phyloP scores from a whole-genome alignment of 2,329 filamentous ascomycete genomes.

The Curvularia sp. region DNA sequence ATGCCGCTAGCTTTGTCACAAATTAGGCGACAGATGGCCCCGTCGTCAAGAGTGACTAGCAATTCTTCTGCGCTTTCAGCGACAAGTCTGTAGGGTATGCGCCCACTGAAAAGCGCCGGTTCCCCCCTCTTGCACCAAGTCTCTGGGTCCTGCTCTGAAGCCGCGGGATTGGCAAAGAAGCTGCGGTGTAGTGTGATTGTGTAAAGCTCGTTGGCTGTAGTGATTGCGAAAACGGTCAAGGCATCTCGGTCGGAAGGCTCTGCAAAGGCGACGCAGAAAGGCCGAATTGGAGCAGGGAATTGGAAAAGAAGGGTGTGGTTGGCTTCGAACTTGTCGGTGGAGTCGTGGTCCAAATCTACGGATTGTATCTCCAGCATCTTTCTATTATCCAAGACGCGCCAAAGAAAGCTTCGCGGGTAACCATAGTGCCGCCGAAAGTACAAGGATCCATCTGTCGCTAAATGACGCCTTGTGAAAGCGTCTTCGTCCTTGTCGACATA shows the following conservation, averaged over 20 bases:
- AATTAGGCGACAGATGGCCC: conserved; percentile 71
- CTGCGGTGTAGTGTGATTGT: conserved; percentile 83
- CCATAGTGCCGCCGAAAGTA: conserved; percentile 80
- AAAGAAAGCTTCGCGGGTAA: conserved; percentile 85
- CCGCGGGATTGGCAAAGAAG: conserved; percentile 74
- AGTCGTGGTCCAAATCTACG: conserved; percentile 76
- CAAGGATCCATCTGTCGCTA: conserved; percentile 78
- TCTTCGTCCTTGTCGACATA: conserved; percentile 68
- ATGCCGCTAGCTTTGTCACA: conserved; percentile 41
- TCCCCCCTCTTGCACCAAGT: conserved; percentile 78
- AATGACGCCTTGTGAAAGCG: conserved; percentile 72
- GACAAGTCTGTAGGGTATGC: conserved; percentile 79
- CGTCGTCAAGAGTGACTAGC: conserved; percentile 81
- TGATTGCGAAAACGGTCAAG: conserved; percentile 80
- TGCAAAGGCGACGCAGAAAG: conserved; percentile 80
- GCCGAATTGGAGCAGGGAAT: conserved; percentile 75
- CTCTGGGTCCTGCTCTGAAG: conserved; percentile 74
- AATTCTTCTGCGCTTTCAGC: conserved; percentile 76
- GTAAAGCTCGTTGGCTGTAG: conserved; percentile 79
- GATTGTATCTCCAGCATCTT: conserved; percentile 82
- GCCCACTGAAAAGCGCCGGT: conserved; percentile 77
- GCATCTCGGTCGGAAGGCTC: conserved; percentile 80
- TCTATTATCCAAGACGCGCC: conserved; percentile 84
- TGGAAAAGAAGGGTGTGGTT: conserved; percentile 78
- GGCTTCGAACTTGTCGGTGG: conserved; percentile 69